phyloP scores from a whole-genome alignment of 1,284 basidiomycete genomes.

The Boletus semigastroideus region DNA sequence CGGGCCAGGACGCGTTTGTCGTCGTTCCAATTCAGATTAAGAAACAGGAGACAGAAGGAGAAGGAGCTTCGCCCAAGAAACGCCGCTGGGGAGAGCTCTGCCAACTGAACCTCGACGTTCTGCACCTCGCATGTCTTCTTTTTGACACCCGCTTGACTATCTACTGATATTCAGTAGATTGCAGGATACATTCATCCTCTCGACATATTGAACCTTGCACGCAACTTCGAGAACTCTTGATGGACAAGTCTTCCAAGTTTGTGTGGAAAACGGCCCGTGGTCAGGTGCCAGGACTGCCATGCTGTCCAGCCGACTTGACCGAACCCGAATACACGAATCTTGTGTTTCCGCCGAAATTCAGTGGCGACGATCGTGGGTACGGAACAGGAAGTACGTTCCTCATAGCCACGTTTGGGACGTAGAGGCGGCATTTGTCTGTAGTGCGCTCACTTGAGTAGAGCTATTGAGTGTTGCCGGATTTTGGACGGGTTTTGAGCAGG shows the following conservation, averaged over 20 bases:
- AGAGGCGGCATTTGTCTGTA: too few species aligned
- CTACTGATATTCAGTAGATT: neutral
- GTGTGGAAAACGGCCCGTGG: conserved; percentile 20
- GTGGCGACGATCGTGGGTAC: too few species aligned
- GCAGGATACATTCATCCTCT: conserved; percentile 11
- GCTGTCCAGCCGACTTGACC: conserved; percentile 32
- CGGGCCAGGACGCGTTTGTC: too few species aligned
- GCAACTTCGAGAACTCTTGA: conserved; percentile 22
- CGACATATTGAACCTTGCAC: conserved; percentile 25
- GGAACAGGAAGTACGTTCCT: too few species aligned
- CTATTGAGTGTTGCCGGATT: too few species aligned
- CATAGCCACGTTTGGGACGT: too few species aligned
- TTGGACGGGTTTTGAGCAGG: too few species aligned
- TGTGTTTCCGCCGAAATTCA: too few species aligned
- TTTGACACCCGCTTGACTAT: fast-evolving
- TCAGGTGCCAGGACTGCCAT: conserved; percentile 8
- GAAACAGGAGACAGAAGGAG: too few species aligned
- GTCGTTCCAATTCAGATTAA: too few species aligned
- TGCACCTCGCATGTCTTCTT: conserved; percentile 1
- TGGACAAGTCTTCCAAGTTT: conserved; percentile 16
- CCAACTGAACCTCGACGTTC: conserved; percentile 13
- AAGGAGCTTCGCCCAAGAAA: too few species aligned
- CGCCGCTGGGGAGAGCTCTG: conserved; percentile 1
- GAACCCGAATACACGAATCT: conserved; percentile 34
- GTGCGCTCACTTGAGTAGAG: too few species aligned